Conservation (phyloP, 805 yeast species). For the Phaffomyces antillensis region DNA sequence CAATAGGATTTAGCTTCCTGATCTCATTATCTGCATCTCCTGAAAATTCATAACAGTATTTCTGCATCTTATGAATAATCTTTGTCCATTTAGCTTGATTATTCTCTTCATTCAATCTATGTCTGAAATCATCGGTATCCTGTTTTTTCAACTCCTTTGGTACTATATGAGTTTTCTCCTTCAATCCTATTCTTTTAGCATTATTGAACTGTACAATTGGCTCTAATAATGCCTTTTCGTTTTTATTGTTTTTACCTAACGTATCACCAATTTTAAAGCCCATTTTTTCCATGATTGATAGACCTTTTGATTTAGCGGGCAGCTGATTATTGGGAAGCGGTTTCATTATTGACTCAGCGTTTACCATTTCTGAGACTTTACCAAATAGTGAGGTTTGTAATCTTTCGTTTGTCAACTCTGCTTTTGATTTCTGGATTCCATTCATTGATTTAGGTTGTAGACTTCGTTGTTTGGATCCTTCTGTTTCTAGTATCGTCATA, state of each 20-base stretch:
- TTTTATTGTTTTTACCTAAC: conserved; percentile 29
- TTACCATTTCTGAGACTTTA: conserved; percentile 1
- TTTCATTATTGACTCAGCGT: background rate
- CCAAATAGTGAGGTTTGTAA: conserved; percentile 19
- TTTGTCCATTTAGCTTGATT: conserved; percentile 8
- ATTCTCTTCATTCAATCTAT: conserved; percentile 14
- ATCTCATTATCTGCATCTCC: conserved; percentile 25
- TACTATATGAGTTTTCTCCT: conserved; percentile 8
- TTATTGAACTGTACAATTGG: conserved; percentile 26
- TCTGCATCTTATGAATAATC: conserved; percentile 29
- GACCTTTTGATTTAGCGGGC: conserved; percentile 33
- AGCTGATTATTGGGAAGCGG: conserved; percentile 5
- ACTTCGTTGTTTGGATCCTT: conserved; percentile 5
- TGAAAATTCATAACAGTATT: conserved; percentile 34
- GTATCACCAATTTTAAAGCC: conserved; percentile 45
- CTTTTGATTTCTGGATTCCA: background rate
- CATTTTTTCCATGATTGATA: conserved; percentile 51
- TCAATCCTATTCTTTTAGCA: conserved; percentile 19
- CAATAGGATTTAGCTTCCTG: conserved; percentile 22
- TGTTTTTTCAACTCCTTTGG: conserved; percentile 2
- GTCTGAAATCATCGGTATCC: conserved; percentile 14
- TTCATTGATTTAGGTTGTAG: background rate
- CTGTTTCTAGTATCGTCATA: conserved; percentile 18
- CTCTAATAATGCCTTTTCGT: conserved; percentile 21
- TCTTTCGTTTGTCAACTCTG: conserved; percentile 4